A percentile compares a stretch with the other conserved stretches of the same genome.
These are phyloP conservation scores for Globisporangium viniferum DNA, from an alignment of 352 stramenopile species.

Conservation along the genomic window DNA sequence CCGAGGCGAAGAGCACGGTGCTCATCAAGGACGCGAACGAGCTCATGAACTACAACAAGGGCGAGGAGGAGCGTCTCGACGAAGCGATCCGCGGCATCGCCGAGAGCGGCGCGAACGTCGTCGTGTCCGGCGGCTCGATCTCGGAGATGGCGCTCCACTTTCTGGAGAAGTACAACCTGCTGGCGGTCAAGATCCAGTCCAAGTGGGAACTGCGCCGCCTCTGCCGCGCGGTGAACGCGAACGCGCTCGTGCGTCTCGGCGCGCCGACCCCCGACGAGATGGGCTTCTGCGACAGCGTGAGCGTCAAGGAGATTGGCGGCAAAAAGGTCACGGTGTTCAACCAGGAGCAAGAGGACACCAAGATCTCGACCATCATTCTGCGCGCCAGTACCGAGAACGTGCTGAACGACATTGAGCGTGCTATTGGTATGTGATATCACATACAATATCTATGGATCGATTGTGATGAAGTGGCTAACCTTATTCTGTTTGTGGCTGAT, in stretches of 20 bases:
- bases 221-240: slow-evolving; percentile 96
- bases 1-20: slow-evolving; percentile 99
- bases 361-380: slow-evolving; percentile 96
- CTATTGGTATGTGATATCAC: slow-evolving; percentile 64
- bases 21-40: slow-evolving; percentile 99
- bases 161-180: slow-evolving; percentile 97
- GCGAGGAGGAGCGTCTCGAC: slow-evolving; percentile 97
- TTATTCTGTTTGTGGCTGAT: background rate
- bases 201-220: slow-evolving; percentile 99
- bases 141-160: slow-evolving; percentile 99
- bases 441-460: background rate
- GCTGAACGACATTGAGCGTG: slow-evolving; percentile 97
- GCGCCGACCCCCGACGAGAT: slow-evolving; percentile 98
- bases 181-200: slow-evolving; percentile 96
- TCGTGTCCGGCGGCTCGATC: slow-evolving; percentile 96
- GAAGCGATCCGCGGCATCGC: slow-evolving; percentile 97
- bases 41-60: slow-evolving; percentile 99
- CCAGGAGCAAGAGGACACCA: slow-evolving; percentile 92
- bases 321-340: slow-evolving; percentile 96
- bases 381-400: slow-evolving; percentile 94
- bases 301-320: slow-evolving; percentile 95
- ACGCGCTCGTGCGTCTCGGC: slow-evolving; percentile 96
- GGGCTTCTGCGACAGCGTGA: slow-evolving; percentile 92
- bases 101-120: slow-evolving; percentile 93
- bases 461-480: background rate